A percentile compares a stretch with the other conserved stretches of the same genome.
Evolutionary conservation across 139 green algal genomes (phyloP).

Genomic region (Chlorella sorokiniana): DNA sequence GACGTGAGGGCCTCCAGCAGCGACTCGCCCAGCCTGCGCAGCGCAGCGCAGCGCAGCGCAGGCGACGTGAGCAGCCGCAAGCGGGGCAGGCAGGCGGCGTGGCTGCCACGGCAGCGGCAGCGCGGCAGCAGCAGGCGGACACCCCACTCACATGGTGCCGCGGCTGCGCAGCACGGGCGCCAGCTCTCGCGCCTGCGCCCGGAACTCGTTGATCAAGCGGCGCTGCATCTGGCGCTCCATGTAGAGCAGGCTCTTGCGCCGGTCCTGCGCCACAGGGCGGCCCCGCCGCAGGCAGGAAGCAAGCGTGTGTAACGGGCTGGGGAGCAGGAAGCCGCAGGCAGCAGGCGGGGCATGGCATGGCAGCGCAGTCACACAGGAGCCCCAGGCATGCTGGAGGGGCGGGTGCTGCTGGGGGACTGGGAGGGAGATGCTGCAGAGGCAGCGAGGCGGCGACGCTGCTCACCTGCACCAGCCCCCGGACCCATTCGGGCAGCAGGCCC

Average conservation of each 20-base stretch:
- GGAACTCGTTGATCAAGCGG: slow-evolving; percentile 32
- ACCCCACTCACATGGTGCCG: slow-evolving; percentile 20
- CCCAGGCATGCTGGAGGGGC: too few relatives aligned
- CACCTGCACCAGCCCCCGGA: background rate
- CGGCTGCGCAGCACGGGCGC: slow-evolving; percentile 36
- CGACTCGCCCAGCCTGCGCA: slow-evolving; percentile 27
- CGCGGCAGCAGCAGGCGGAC: background rate
- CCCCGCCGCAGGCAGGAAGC: too few relatives aligned
- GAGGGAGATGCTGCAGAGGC: background rate
- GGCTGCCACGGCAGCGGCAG: background rate
- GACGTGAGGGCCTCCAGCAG: slow-evolving; percentile 20
- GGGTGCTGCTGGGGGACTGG: background rate
- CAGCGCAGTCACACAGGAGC: too few relatives aligned
- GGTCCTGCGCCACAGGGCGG: too few relatives aligned
- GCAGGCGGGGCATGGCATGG: too few relatives aligned
- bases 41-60: background rate
- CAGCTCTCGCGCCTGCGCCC: slow-evolving; percentile 18
- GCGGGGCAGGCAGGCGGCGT: background rate
- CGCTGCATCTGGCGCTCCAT: slow-evolving; percentile 36
- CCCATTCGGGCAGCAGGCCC: slow-evolving; percentile 12
- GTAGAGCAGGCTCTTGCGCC: slow-evolving; percentile 21
- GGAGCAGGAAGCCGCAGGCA: background rate
- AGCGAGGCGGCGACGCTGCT: background rate
- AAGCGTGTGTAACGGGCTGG: too few relatives aligned
- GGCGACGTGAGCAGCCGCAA: background rate